Base-by-base conservation (phyloP, 768 basidiomycete genomes). In the Leccinum variicolor region DNA sequence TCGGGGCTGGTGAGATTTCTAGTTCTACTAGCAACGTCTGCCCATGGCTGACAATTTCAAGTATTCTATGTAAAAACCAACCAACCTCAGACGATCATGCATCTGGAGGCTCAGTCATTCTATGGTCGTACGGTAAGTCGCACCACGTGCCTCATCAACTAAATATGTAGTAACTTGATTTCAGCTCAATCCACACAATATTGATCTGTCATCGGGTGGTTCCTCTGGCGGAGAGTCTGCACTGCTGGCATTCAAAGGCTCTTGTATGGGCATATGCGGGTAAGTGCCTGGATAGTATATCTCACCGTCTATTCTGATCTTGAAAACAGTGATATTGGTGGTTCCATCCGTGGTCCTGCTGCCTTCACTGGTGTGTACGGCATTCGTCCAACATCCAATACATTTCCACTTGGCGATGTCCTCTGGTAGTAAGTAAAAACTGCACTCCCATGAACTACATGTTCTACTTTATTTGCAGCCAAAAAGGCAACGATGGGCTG, bases 161-260 rank as follows among this genome's bases (percentile, higher is more conserved):
- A 9, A 21, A n/a, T 36, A 19, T 7, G 28, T 17, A 11, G 14
- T 61, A 7, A 57, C 47, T 19, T 31, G n/a, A 23, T 49, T 50
- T 43, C 69, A 81, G 47, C 63, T 72, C 29, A 81, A 83, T 55
- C 82, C 82, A 1, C 65, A 70, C 66, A 81, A 82, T 59, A 68
- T 74, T 2, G 50, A 67, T 11, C 65, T 81, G 23, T 79, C 77
- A 0, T 65, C 75, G 1, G 82, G 83, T 13, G 83, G 83, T n/a
- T 81, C 80, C 10, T 78, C 77, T 2, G 82, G 82, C 7, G 82
- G 82, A 31, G 82, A 81, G 64, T 72, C 74, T 5, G 79, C 82
- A 0, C 62, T 83, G 1, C 53, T 83, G 2, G 79, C 79, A 4
- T 59, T 82, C 53, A 75, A 74, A 34, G 81, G 81, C 31, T 73